These are phyloP conservation scores for Ophiocordyceps unilateralis DNA, from an alignment of 2,329 filamentous ascomycete species.

Conservation along the genomic window DNA sequence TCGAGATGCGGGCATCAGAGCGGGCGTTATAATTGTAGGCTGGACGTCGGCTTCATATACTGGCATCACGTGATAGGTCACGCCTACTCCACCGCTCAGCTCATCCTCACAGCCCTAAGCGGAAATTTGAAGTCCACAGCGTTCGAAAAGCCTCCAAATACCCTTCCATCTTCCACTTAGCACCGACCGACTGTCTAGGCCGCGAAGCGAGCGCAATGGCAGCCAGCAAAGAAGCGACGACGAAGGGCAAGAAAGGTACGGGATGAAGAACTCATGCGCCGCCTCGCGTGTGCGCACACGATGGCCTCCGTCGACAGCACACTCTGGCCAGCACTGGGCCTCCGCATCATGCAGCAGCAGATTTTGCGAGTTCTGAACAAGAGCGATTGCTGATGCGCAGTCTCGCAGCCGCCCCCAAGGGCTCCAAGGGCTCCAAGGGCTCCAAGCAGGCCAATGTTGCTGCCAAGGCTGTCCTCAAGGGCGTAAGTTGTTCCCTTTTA, in stretches of 20 bases:
- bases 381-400: slow-evolving; percentile 57
- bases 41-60: too few species aligned
- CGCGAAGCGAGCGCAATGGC: slow-evolving; percentile 14
- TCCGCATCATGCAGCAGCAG: slow-evolving; percentile 52
- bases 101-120: slow-evolving; percentile 9
- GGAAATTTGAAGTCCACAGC: slow-evolving; percentile 8
- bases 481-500: slow-evolving; percentile 45
- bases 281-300: too few species aligned
- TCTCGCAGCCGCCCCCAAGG: slow-evolving; percentile 41
- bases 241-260: slow-evolving; percentile 32
- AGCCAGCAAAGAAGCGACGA: slow-evolving; percentile 13
- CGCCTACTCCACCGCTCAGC: background rate
- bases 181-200: background rate
- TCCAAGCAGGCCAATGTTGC: slow-evolving; percentile 82
- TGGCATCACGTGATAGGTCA: background rate
- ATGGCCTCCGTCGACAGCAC: too few species aligned
- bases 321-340: background rate
- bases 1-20: too few species aligned
- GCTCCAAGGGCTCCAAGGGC: slow-evolving; percentile 38
- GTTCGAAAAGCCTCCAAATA: background rate
- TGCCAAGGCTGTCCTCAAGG: slow-evolving; percentile 90
- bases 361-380: slow-evolving; percentile 57
- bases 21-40: too few species aligned
- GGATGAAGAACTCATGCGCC: slow-evolving; percentile 7
- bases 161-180: background rate